A percentile compares a stretch with the other conserved stretches of the same genome.
These are phyloP conservation scores for Parsonsia alboflavescens DNA, from an alignment of 257 asterid genomes.

Conservation along the genomic window DNA sequence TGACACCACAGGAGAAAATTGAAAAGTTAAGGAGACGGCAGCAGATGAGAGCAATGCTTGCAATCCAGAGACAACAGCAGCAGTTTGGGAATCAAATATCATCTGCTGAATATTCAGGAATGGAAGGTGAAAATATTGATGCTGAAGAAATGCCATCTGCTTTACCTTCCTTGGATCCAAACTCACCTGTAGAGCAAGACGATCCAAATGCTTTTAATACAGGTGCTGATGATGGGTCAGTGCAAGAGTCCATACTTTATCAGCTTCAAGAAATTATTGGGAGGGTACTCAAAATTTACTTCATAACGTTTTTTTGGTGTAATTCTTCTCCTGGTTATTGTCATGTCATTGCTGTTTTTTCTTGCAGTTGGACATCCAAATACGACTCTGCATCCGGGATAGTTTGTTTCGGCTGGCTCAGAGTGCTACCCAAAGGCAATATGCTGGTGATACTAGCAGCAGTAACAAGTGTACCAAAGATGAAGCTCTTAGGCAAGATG, in stretches of 20 bases:
- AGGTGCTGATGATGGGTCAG: conserved; percentile 42
- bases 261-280: conserved; percentile 75
- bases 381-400: conserved; percentile 70
- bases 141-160: conserved; percentile 36
- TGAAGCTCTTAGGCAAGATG: conserved; percentile 35
- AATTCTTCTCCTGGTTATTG: conserved; percentile 13
- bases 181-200: conserved; percentile 51
- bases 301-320: conserved; percentile 3
- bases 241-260: conserved; percentile 59
- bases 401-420: conserved; percentile 83
- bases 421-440: conserved; percentile 67
- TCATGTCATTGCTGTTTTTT: conserved; percentile 3
- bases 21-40: conserved; percentile 84
- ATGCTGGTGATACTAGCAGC: conserved; percentile 44
- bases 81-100: conserved; percentile 55
- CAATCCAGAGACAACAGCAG: conserved; percentile 79
- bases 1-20: conserved; percentile 90
- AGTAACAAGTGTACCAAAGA: conserved; percentile 41
- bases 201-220: conserved; percentile 36
- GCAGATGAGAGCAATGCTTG: conserved; percentile 86
- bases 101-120: conserved; percentile 34
- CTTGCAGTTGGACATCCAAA: conserved; percentile 64
- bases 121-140: conserved; percentile 48
- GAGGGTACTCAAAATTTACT: conserved; percentile 37
- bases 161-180: conserved; percentile 44